A percentile compares a stretch with the other conserved stretches of the same genome.
phyloP scores from a whole-genome alignment of 345 rosid species.

The Murraya paniculata region DNA sequence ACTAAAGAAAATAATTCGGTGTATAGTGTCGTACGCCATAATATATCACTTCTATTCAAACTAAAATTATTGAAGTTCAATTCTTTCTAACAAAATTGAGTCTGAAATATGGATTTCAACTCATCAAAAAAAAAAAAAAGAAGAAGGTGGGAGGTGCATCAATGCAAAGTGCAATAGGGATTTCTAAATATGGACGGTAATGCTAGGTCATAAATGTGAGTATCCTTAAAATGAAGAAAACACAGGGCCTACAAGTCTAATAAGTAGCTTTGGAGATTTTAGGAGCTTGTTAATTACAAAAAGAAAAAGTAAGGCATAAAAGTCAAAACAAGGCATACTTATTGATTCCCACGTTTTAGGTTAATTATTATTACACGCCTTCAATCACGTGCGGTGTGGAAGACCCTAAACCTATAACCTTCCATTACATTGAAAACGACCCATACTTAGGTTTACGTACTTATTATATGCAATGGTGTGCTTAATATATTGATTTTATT shows the following conservation, averaged over 20 bases:
- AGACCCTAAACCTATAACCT: too few species aligned
- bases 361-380: not conserved
- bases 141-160: not conserved
- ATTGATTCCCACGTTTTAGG: slow-evolving; percentile 1
- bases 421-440: too few species aligned
- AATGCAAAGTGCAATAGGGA: not conserved
- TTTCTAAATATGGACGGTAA: not conserved
- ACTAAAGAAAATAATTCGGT: too few species aligned
- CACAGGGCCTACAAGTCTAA: not conserved
- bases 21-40: too few species aligned
- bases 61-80: too few species aligned
- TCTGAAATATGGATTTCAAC: too few species aligned
- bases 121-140: too few species aligned
- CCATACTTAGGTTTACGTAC: too few species aligned
- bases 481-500: too few species aligned
- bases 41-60: too few species aligned
- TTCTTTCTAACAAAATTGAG: too few species aligned
- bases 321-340: slow-evolving; percentile 7
- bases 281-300: not conserved
- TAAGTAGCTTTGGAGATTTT: not conserved
- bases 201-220: not conserved
- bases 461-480: too few species aligned
- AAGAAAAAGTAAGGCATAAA: not conserved
- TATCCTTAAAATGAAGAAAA: not conserved
- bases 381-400: not conserved